Percentiles rank a stretch among this genome's conserved stretches.
Conservation (phyloP, 2,329 filamentous ascomycete species). For the Beauveria australis region DNA sequence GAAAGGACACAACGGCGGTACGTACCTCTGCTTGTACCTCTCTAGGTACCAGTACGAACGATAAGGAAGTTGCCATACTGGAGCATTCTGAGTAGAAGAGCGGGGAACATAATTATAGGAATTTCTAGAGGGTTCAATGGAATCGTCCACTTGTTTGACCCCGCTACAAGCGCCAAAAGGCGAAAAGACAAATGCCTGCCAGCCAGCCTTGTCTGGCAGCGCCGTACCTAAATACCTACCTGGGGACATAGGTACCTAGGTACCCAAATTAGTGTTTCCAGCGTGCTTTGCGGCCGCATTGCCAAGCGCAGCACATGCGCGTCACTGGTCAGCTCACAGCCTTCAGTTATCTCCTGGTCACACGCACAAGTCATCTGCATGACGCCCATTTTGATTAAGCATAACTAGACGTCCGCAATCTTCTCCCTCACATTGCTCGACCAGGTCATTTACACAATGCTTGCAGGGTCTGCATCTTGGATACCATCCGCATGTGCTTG, state of each 20-base stretch:
- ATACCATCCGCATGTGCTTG: not conserved
- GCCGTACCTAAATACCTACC: not conserved
- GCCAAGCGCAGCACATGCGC: not conserved
- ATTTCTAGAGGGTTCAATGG: no score
- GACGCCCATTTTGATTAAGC: not conserved
- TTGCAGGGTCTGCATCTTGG: no score
- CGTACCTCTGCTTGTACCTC: no score
- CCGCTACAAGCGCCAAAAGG: not conserved
- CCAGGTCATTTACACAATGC: not conserved
- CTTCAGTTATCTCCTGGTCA: not conserved
- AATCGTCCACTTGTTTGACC: not conserved
- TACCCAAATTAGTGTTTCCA: not conserved
- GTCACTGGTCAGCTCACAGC: not conserved
- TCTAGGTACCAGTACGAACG: no score
- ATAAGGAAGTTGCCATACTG: no score
- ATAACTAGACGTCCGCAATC: not conserved
- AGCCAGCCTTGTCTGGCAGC: no score
- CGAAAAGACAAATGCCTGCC: no score
- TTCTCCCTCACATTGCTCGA: not conserved
- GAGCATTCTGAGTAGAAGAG: no score
- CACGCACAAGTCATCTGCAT: conserved; percentile 1
- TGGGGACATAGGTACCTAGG: not conserved
- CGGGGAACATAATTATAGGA: no score
- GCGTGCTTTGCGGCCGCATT: not conserved
- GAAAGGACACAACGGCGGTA: no score